Conservation (phyloP, 78 protist genomes). For the Dictyostelium brefeldianum region DNA sequence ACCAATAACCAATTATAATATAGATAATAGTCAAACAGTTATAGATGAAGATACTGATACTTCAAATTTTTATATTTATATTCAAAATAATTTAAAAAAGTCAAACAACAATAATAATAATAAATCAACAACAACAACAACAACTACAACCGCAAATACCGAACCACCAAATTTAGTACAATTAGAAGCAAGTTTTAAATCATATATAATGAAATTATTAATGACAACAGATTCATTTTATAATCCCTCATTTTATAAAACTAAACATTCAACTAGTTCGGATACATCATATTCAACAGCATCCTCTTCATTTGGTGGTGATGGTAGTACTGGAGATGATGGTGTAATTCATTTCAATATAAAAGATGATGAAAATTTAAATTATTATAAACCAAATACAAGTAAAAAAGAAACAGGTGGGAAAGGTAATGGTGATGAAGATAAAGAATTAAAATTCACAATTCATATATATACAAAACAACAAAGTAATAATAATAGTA, state of each 20-base stretch:
- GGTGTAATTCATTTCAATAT: not conserved
- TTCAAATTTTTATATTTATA: not conserved
- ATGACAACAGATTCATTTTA: slow-evolving; percentile 8
- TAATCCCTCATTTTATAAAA: not conserved
- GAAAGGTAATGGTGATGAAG: not conserved
- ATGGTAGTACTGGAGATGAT: not conserved
- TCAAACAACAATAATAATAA: slow-evolving; percentile 17
- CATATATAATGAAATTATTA: slow-evolving; percentile 4
- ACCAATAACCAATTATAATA: not conserved
- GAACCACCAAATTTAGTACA: not conserved
- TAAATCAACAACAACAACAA: not conserved
- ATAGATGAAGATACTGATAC: not conserved
- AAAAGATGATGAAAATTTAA: not conserved
- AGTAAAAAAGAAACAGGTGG: not conserved
- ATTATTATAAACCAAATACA: not conserved
- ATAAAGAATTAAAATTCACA: slow-evolving; percentile 11
- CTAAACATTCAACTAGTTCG: not conserved
- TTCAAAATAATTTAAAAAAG: not conserved
- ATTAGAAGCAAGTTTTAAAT: slow-evolving; percentile 12
- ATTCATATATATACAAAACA: slow-evolving; percentile 23
- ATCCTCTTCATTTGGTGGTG: not conserved
- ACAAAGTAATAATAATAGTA: not conserved
- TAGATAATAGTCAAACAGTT: not conserved
- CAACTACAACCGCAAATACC: not conserved
- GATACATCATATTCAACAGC: not conserved